Conservation (phyloP, 2,329 filamentous ascomycete species). For the Fusarium abutilonis region DNA sequence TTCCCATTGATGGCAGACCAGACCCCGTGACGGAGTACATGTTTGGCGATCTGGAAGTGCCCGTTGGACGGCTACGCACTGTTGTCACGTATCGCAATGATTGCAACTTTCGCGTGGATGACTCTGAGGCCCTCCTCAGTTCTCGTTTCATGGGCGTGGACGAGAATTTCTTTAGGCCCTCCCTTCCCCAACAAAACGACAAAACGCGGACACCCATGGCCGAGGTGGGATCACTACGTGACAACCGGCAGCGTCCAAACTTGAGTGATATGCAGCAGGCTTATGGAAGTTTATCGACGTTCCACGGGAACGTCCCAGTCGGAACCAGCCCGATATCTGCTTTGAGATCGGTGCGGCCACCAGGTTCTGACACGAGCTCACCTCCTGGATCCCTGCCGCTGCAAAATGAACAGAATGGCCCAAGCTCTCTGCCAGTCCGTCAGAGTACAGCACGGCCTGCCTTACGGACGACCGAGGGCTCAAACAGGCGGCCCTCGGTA, state of each 20-base stretch:
- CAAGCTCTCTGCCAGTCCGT: conserved; percentile 65
- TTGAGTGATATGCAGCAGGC: conserved; percentile 75
- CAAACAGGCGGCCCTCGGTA: conserved; percentile 78
- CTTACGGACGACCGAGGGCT: conserved; percentile 61
- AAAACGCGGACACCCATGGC: conserved; percentile 50
- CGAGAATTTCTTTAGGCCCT: conserved; percentile 86
- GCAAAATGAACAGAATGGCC: conserved; percentile 57
- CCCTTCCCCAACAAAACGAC: conserved; percentile 67
- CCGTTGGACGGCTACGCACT: conserved; percentile 83
- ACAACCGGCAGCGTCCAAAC: conserved; percentile 61
- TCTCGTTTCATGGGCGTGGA: conserved; percentile 93
- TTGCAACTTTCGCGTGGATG: conserved; percentile 90
- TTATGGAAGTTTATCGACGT: conserved; percentile 90
- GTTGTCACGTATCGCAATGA: conserved; percentile 86
- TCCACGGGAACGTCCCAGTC: conserved; percentile 80
- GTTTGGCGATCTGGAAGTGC: conserved; percentile 86
- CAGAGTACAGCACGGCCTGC: conserved; percentile 48
- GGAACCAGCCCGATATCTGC: conserved; percentile 89
- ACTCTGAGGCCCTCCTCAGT: conserved; percentile 88
- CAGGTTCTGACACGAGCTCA: conserved; percentile 70
- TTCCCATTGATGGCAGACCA: conserved; percentile 51
- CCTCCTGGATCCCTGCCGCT: conserved; percentile 63
- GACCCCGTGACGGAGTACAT: conserved; percentile 74
- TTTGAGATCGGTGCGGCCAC: conserved; percentile 72
- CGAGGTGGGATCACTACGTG: conserved; percentile 80